Evolutionary conservation across 257 asterid genomes (phyloP), one percentile per base, ranked within the genome.

Genomic region (Fraxinus pennsylvanica): DNA sequence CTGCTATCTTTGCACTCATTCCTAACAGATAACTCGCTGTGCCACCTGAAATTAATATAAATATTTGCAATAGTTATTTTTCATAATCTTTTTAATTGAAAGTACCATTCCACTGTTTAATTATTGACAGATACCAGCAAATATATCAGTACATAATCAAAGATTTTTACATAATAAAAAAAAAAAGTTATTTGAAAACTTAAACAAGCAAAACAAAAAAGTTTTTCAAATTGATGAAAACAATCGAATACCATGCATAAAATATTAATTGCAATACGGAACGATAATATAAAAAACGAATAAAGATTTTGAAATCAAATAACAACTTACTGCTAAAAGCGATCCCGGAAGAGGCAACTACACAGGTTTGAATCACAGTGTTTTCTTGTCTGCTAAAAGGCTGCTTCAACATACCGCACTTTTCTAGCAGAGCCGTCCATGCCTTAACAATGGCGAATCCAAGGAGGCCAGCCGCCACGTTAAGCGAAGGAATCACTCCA

Each of bases 321-420:
- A 41, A 41, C 14, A 9, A 73, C 85, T 10, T 88, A 90, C 97
- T 88, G 83, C 96, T 90, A 30, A 92, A 92, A 12, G 97, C 97
- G 25, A 90, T 89, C 79, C 94, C 93, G 27, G 97, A 88, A 0
- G 97, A 87, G 47, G 97, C 97, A 39, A 88, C 90, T 7, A 92
- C 83, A n/a, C 91, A 87, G 0, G 96, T 92, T 71, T 90, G 97
- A 1, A 92, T 87, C 21, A 92, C 93, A 0, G 96, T 89, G 72
- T 91, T 91, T 78, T 92, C 97, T 70, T 92, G 96, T 32, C 96
- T 81, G 27, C 95, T 91, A 36, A 92, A 92, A 1, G 93, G 93
- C 73, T 87, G 93, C 32, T 81, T 88, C 76, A 91, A 76, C 32
- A 81, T 25, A 0, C 96, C 96, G n/a, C 83, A 80, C n/a, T 81